Percentiles rank a stretch among this genome's conserved stretches.
phyloP scores from a whole-genome alignment of 2,329 filamentous ascomycete genomes.

The Neonectria hederae region DNA sequence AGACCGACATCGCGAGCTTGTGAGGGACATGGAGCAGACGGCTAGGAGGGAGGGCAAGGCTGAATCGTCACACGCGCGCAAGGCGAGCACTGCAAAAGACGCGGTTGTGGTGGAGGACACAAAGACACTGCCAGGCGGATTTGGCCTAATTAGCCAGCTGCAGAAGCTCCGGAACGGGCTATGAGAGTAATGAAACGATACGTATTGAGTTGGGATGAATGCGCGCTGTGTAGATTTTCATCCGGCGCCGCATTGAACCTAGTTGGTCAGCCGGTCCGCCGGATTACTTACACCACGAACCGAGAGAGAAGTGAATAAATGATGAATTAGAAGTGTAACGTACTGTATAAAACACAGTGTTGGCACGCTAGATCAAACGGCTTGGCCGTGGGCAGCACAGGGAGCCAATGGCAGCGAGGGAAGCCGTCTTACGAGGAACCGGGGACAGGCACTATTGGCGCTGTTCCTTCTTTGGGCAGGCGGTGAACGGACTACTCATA shows the following conservation, averaged over 20 bases:
- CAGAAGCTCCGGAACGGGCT: conserved; percentile 67
- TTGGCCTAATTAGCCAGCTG: conserved; percentile 70
- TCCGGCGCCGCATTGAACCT: background rate
- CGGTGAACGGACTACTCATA: conserved; percentile 34
- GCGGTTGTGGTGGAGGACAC: conserved; percentile 49
- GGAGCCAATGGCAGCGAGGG: background rate
- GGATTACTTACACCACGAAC: background rate
- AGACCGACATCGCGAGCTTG: conserved; percentile 68
- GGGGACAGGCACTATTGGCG: conserved; percentile 30
- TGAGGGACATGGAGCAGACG: conserved; percentile 61
- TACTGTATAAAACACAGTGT: background rate
- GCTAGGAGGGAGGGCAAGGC: conserved; percentile 48
- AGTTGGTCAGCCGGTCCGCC: background rate
- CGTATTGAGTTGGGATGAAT: background rate
- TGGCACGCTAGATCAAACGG: background rate
- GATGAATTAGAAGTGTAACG: background rate
- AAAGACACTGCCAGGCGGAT: conserved; percentile 59
- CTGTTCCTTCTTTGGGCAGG: conserved; percentile 34
- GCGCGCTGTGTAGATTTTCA: background rate
- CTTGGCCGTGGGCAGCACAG: background rate
- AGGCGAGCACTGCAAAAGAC: conserved; percentile 46
- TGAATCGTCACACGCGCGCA: conserved; percentile 48
- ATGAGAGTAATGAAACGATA: conserved; percentile 39
- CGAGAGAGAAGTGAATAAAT: background rate
- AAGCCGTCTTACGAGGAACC: conserved; percentile 10